phyloP scores from a whole-genome alignment of 768 basidiomycete species.

The Suillus subluteus region DNA sequence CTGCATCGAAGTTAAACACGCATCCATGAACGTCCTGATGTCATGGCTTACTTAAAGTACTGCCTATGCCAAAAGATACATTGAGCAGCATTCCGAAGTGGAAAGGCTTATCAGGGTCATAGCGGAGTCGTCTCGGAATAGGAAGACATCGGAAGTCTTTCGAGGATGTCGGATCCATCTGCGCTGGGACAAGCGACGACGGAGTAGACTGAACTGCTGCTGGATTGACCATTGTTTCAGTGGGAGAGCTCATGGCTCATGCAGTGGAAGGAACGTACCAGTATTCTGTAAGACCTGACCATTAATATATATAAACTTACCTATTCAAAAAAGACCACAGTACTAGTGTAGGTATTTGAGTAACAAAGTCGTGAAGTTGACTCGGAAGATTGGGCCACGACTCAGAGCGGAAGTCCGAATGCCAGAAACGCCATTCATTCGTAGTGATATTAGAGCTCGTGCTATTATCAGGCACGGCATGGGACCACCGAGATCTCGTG shows the following conservation, averaged over 20 bases:
- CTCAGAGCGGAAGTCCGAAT: slow-evolving; percentile 5
- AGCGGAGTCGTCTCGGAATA: slow-evolving; percentile 45
- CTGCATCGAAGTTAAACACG: slow-evolving; percentile 16
- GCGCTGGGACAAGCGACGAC: not conserved
- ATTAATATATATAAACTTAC: not conserved
- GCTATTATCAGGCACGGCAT: not conserved
- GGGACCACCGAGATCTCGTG: not conserved
- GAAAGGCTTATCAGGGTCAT: slow-evolving; percentile 42
- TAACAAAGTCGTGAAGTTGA: not conserved
- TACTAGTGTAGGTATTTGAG: not conserved
- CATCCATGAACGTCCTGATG: slow-evolving; percentile 5
- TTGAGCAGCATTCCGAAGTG: slow-evolving; percentile 44
- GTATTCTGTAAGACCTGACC: not conserved
- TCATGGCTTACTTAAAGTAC: slow-evolving; percentile 45
- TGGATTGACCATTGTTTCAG: not conserved
- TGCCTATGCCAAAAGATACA: slow-evolving; percentile 49
- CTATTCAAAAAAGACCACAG: not conserved
- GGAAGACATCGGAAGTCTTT: slow-evolving; percentile 49
- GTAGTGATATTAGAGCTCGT: not conserved
- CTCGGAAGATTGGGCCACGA: not conserved
- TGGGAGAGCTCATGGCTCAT: not conserved
- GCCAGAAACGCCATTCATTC: not conserved
- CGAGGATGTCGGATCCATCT: not conserved
- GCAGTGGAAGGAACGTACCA: not conserved
- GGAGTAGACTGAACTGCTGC: too few species aligned